These are phyloP conservation scores for Corchorus olitorius DNA, from an alignment of 345 rosid genomes.

Conservation along the genomic window DNA sequence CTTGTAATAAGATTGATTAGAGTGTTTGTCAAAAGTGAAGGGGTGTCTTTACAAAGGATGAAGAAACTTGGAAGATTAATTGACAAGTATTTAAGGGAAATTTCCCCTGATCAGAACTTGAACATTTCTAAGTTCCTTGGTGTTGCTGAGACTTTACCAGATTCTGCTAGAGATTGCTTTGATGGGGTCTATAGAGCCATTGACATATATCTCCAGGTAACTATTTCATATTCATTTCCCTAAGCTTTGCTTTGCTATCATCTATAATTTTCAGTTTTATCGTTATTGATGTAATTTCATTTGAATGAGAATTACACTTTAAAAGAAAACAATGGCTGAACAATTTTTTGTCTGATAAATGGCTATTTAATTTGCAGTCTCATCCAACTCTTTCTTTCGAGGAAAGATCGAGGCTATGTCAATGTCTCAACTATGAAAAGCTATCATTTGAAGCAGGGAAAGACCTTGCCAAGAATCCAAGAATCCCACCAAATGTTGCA, in stretches of 20 bases:
- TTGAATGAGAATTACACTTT: no score
- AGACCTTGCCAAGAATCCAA: conserved; percentile 78
- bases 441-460: conserved; percentile 72
- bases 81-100: conserved; percentile 67
- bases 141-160: conserved; percentile 77
- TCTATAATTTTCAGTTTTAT: no score
- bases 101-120: conserved; percentile 74
- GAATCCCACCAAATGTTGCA: conserved; percentile 71
- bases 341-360: not conserved
- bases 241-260: not conserved
- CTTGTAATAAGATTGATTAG: conserved; percentile 59
- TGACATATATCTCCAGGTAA: conserved; percentile 78
- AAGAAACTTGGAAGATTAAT: conserved; percentile 56
- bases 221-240: not conserved
- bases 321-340: no score
- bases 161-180: conserved; percentile 67
- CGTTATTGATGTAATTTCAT: no score
- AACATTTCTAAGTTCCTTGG: conserved; percentile 62
- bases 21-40: conserved; percentile 42
- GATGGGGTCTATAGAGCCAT: conserved; percentile 84
- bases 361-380: conserved; percentile 49
- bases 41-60: conserved; percentile 28
- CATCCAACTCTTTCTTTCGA: conserved; percentile 61
- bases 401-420: conserved; percentile 62
- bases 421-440: conserved; percentile 70